Evolutionary conservation across 371 early-diverging fungal species (phyloP).

Genomic region (Mortierella sp.): DNA sequence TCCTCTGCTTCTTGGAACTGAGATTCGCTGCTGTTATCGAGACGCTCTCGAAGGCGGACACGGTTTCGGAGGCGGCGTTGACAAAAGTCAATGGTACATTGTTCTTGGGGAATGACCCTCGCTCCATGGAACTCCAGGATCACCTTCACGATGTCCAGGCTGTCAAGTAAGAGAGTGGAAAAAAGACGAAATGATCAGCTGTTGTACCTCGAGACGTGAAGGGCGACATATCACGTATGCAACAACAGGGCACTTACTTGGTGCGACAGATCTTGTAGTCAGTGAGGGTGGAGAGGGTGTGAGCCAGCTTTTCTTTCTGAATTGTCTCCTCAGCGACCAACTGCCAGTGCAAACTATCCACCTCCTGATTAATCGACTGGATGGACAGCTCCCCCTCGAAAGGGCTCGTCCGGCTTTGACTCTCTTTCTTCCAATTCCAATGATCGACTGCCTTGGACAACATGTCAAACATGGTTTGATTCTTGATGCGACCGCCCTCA

Average conservation of each 20-base stretch:
- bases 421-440: slow-evolving; percentile 18
- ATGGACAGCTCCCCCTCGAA: neutral
- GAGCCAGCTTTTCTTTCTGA: slow-evolving; percentile 14
- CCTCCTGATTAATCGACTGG: neutral
- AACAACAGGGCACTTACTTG: slow-evolving; percentile 21
- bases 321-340: slow-evolving; percentile 18
- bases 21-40: neutral
- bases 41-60: neutral
- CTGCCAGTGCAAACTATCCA: slow-evolving; percentile 19
- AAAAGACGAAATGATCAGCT: neutral
- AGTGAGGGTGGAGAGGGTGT: slow-evolving; percentile 18
- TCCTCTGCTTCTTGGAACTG: neutral
- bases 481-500: too few relatives aligned
- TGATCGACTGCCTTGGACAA: slow-evolving; percentile 24
- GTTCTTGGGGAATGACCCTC: slow-evolving; percentile 28
- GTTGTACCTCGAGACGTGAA: too few relatives aligned
- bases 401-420: neutral
- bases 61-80: slow-evolving; percentile 30
- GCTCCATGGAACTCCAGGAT: slow-evolving; percentile 47
- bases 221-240: too few relatives aligned
- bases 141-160: slow-evolving; percentile 30
- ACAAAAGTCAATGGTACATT: slow-evolving; percentile 39
- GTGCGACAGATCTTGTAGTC: slow-evolving; percentile 35
- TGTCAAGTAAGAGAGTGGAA: neutral
- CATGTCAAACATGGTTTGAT: slow-evolving; percentile 23